These are phyloP conservation scores for Neurospora sp. DNA, from an alignment of 495 filamentous ascomycete species.

Conservation along the genomic window DNA sequence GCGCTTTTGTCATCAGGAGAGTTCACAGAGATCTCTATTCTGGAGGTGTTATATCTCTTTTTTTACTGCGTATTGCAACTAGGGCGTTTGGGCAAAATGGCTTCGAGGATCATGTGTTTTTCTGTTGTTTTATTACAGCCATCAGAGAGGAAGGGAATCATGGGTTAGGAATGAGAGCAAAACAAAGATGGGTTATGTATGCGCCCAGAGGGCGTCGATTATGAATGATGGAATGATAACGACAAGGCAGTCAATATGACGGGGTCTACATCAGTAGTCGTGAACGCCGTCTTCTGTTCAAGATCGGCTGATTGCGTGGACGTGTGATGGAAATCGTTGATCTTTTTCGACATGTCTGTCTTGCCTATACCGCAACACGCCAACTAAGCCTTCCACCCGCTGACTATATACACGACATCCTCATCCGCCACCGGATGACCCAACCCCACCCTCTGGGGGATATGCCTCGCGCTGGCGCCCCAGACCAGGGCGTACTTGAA, in stretches of 20 bases:
- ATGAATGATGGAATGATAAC: not conserved
- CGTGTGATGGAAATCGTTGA: not conserved
- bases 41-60: not conserved
- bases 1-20: not conserved
- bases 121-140: not conserved
- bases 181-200: not conserved
- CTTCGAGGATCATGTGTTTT: not conserved
- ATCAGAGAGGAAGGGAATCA: not conserved
- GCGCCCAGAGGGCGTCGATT: not conserved
- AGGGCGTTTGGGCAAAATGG: not conserved
- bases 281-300: not conserved
- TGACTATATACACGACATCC: conserved; percentile 97
- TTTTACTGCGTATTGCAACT: not conserved
- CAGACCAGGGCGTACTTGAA: conserved; percentile 99
- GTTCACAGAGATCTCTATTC: not conserved
- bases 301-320: not conserved
- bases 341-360: not conserved
- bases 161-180: not conserved
- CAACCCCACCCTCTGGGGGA: conserved; percentile 88
- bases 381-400: conserved; percentile 50
- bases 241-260: not conserved
- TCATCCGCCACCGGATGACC: conserved; percentile 83
- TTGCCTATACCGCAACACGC: not conserved
- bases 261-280: not conserved
- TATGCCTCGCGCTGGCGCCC: conserved; percentile 90